These are phyloP conservation scores for Metschnikowia corniflorae DNA, from an alignment of 805 yeast genomes.

Conservation along the genomic window DNA sequence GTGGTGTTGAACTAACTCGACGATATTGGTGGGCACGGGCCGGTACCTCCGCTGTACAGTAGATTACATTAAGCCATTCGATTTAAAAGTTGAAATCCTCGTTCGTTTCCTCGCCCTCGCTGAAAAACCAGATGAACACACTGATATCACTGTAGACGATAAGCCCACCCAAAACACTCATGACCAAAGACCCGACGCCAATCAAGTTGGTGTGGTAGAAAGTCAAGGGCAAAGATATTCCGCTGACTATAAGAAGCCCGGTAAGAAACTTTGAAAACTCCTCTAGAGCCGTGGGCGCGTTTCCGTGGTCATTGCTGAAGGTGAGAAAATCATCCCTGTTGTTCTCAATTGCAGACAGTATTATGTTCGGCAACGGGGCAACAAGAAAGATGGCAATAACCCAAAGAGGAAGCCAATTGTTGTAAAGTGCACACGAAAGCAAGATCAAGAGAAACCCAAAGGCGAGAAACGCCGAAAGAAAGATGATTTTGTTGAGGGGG, in stretches of 20 bases:
- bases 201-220: constrained; percentile 37
- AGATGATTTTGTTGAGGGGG: constrained; percentile 45
- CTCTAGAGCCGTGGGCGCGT: constrained; percentile 35
- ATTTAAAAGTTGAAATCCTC: constrained; percentile 42
- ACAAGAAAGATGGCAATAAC: constrained; percentile 40
- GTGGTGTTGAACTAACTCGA: constrained; percentile 36
- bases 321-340: constrained; percentile 42
- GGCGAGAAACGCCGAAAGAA: constrained; percentile 44
- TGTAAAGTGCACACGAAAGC: constrained; percentile 43
- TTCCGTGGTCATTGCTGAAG: constrained; percentile 38
- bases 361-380: constrained; percentile 45
- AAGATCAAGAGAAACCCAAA: constrained; percentile 42
- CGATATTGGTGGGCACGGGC: too few species aligned
- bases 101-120: constrained; percentile 42
- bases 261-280: constrained; percentile 39
- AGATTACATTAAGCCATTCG: too few species aligned
- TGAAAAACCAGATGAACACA: constrained; percentile 45
- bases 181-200: constrained; percentile 36
- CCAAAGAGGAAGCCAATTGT: constrained; percentile 36
- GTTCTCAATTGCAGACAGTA: constrained; percentile 35
- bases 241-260: constrained; percentile 41
- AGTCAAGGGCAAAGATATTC: constrained; percentile 42
- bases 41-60: too few species aligned
- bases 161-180: constrained; percentile 44
- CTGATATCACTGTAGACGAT: constrained; percentile 44